phyloP scores from a whole-genome alignment of 2,329 filamentous ascomycete species.

The Aspergillus oerlinghausenensis region DNA sequence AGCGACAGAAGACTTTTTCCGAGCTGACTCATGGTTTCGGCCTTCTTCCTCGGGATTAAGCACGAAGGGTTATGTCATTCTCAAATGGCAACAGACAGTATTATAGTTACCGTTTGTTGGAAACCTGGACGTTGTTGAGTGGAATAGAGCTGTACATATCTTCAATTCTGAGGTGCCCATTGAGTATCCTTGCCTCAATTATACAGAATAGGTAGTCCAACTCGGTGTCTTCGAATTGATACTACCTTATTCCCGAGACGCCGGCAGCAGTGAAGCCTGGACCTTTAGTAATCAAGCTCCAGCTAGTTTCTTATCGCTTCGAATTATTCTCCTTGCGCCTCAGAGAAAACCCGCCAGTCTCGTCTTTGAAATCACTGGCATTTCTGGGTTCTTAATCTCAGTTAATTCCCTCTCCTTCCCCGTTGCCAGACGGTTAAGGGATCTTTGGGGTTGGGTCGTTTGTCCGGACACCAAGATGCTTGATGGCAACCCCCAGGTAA shows the following conservation, averaged over 20 bases:
- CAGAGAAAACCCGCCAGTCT: background rate
- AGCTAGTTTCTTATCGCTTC: background rate
- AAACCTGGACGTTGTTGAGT: background rate
- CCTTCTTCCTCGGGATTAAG: background rate
- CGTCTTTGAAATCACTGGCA: background rate
- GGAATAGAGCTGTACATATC: background rate
- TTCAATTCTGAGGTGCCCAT: background rate
- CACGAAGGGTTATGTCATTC: background rate
- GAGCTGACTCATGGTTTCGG: background rate
- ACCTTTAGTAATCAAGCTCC: background rate
- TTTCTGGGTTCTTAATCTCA: background rate
- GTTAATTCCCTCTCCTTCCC: background rate
- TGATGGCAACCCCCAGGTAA: conserved; percentile 31
- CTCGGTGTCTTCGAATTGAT: background rate
- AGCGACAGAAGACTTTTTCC: background rate
- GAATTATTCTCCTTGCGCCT: background rate
- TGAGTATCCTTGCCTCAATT: background rate
- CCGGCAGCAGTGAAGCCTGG: background rate
- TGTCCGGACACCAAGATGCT: conserved; percentile 28
- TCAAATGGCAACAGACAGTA: background rate
- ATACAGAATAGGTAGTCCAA: background rate
- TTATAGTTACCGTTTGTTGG: background rate
- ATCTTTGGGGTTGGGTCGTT: conserved; percentile 19
- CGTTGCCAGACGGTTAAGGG: conserved; percentile 13
- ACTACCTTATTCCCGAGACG: background rate